Conservation (phyloP, 169 alveolate genomes). For the Plasmodium vinckei region DNA sequence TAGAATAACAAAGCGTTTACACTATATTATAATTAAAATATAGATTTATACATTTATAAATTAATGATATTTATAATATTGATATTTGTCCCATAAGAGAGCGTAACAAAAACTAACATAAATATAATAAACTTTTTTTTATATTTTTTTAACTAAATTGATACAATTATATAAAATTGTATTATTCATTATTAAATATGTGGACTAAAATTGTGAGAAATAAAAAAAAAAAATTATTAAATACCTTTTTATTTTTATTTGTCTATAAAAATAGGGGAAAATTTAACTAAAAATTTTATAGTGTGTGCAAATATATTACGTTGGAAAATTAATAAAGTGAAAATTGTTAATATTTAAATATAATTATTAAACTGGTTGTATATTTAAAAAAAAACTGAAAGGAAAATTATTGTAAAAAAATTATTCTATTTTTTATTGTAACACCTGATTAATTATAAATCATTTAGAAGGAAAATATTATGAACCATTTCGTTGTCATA, state of each 20-base stretch:
- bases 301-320: slow-evolving; percentile 45
- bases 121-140: neutral
- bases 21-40: no score
- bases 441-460: no score
- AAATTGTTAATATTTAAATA: no score
- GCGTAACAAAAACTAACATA: neutral
- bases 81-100: neutral
- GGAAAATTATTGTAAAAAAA: no score
- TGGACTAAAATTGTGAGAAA: slow-evolving; percentile 7
- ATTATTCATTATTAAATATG: slow-evolving; percentile 9
- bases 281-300: neutral
- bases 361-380: no score
- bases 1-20: neutral
- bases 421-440: no score
- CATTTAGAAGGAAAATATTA: no score
- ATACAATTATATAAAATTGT: neutral
- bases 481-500: no score
- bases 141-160: neutral
- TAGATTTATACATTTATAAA: no score
- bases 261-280: neutral
- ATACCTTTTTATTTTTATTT: slow-evolving; percentile 39
- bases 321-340: no score
- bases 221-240: slow-evolving; percentile 4
- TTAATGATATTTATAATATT: no score
- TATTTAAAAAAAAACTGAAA: no score